Evolutionary conservation across 2,329 filamentous ascomycete species (phyloP).

Genomic region (Fusarium paranaense): DNA sequence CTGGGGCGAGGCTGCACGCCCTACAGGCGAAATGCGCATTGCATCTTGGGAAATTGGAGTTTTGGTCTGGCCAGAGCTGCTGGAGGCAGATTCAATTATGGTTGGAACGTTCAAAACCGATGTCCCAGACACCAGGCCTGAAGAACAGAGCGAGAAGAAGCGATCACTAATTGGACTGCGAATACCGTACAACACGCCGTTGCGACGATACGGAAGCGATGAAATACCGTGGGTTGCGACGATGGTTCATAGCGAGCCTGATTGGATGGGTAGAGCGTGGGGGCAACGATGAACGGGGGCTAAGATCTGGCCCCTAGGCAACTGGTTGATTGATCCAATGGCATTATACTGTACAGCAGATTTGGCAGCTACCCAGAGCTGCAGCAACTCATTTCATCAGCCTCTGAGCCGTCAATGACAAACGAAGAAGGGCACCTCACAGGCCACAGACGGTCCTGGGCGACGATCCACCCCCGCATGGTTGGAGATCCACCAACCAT

Average conservation of each 20-base stretch:
- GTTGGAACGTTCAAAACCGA: slow-evolving; percentile 75
- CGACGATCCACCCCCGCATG: slow-evolving; percentile 43
- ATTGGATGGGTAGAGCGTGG: slow-evolving; percentile 66
- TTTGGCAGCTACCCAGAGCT: slow-evolving; percentile 2
- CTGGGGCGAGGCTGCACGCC: slow-evolving; percentile 77
- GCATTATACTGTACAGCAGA: slow-evolving; percentile 15
- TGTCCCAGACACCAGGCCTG: slow-evolving; percentile 52
- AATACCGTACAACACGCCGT: slow-evolving; percentile 85
- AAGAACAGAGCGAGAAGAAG: slow-evolving; percentile 31
- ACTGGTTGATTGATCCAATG: slow-evolving; percentile 20
- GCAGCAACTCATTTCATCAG: neutral
- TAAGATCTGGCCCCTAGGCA: neutral
- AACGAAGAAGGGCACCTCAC: neutral
- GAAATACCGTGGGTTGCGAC: slow-evolving; percentile 85
- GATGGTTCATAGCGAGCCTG: slow-evolving; percentile 67
- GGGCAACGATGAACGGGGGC: slow-evolving; percentile 11
- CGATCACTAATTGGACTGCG: slow-evolving; percentile 72
- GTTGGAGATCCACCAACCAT: slow-evolving; percentile 25
- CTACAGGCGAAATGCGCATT: slow-evolving; percentile 73
- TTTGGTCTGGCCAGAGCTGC: slow-evolving; percentile 79
- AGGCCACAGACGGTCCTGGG: slow-evolving; percentile 20
- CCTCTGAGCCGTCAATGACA: neutral
- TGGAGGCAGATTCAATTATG: slow-evolving; percentile 68
- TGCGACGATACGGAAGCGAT: slow-evolving; percentile 70
- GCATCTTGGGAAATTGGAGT: slow-evolving; percentile 89